Conservation (phyloP, 1,139 yeast species). For the Yamadazyma sp. region DNA sequence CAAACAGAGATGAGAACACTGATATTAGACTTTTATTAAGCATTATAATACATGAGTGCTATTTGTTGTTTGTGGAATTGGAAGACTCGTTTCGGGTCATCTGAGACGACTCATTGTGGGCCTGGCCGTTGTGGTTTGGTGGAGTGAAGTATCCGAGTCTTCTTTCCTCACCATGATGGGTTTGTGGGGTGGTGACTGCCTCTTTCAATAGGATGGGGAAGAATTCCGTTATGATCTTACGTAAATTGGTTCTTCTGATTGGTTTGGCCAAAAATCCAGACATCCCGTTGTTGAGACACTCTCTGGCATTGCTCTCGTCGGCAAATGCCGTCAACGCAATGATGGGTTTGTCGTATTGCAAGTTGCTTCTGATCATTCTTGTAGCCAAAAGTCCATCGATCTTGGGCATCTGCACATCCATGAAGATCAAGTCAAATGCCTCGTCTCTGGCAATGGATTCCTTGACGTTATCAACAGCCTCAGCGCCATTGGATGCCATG, state of each 20-base stretch:
- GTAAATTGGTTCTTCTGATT: conserved; percentile 65
- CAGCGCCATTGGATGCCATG: conserved; percentile 87
- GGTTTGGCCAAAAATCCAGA: conserved; percentile 88
- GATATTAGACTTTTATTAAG: too few relatives aligned
- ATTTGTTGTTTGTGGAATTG: background rate
- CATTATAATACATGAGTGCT: conserved; percentile 1
- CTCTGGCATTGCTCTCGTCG: conserved; percentile 78
- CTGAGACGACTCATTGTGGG: background rate
- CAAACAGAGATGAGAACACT: too few relatives aligned
- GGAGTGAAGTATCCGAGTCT: conserved; percentile 14
- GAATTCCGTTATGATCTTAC: conserved; percentile 49
- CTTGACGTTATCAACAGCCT: conserved; percentile 68
- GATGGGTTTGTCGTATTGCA: conserved; percentile 70
- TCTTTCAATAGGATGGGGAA: conserved; percentile 32
- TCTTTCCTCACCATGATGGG: conserved; percentile 20
- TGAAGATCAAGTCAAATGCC: conserved; percentile 71
- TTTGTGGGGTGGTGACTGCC: conserved; percentile 30
- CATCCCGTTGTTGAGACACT: conserved; percentile 83
- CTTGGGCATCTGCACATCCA: conserved; percentile 98
- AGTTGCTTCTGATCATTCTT: conserved; percentile 61
- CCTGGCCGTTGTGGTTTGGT: background rate
- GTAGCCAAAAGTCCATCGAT: conserved; percentile 88
- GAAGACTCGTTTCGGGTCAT: background rate
- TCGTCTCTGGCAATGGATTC: conserved; percentile 42
- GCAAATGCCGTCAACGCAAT: conserved; percentile 95